These are phyloP conservation scores for Acephala macrosclerotiorum DNA, from an alignment of 2,329 filamentous ascomycete genomes.

Conservation along the genomic window DNA sequence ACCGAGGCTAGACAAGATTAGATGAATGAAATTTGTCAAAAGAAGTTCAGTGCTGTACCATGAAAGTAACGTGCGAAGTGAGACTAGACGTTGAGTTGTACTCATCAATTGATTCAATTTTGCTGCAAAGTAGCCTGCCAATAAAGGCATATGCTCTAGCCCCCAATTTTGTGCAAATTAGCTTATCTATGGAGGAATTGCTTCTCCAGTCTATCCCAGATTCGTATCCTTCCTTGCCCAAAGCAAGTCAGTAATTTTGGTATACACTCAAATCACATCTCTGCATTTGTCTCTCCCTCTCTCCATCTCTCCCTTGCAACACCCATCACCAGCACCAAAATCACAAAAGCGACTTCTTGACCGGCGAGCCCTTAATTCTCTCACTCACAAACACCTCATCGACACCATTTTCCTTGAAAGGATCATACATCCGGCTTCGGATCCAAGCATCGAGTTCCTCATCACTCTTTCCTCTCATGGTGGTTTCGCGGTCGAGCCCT, in stretches of 20 bases:
- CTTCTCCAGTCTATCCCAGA: not conserved
- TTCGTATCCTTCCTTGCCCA: not conserved
- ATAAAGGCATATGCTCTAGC: not conserved
- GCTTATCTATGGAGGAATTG: not conserved
- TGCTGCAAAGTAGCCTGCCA: not conserved
- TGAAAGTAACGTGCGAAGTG: too few relatives aligned
- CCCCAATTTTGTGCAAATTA: not conserved
- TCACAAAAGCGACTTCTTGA: slow-evolving; percentile 6
- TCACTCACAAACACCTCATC: not conserved
- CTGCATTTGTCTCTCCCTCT: not conserved
- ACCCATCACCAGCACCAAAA: not conserved
- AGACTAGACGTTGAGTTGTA: too few relatives aligned
- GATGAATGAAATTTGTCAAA: too few relatives aligned
- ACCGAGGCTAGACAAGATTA: too few relatives aligned
- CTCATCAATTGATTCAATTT: too few relatives aligned
- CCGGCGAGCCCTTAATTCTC: not conserved
- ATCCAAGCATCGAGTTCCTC: slow-evolving; percentile 69
- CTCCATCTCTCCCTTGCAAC: not conserved
- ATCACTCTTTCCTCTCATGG: slow-evolving; percentile 60
- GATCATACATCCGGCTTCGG: slow-evolving; percentile 77
- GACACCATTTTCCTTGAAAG: slow-evolving; percentile 43
- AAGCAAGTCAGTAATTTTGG: not conserved
- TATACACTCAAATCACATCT: not conserved
- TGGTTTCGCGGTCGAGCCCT: slow-evolving; percentile 67
- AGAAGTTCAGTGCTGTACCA: too few relatives aligned